phyloP scores from a whole-genome alignment of 2,329 filamentous ascomycete genomes.

The Talaromyces verruculosus region DNA sequence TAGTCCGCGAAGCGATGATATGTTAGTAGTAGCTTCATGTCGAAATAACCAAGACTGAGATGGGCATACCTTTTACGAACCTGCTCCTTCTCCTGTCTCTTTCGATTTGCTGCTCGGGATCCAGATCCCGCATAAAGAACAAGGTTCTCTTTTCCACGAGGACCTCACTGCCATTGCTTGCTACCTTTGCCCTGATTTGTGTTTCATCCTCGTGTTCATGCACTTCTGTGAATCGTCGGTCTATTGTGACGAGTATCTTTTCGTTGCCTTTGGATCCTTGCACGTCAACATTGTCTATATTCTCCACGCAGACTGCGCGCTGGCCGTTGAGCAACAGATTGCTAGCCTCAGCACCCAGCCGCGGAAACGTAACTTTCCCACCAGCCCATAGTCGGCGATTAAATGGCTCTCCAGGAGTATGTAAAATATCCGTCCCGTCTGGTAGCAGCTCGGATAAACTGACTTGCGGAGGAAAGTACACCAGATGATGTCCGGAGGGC shows the following conservation, averaged over 20 bases:
- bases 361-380: slow-evolving; percentile 63
- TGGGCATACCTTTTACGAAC: slow-evolving; percentile 38
- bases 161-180: slow-evolving; percentile 44
- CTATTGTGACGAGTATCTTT: slow-evolving; percentile 62
- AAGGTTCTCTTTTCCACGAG: slow-evolving; percentile 62
- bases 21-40: neutral
- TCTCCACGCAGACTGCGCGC: slow-evolving; percentile 48
- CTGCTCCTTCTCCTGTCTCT: slow-evolving; percentile 29
- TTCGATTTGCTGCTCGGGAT: slow-evolving; percentile 34
- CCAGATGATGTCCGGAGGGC: slow-evolving; percentile 68
- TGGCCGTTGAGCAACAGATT: slow-evolving; percentile 35
- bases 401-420: slow-evolving; percentile 72
- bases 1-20: neutral
- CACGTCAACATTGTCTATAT: slow-evolving; percentile 49
- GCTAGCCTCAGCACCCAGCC: slow-evolving; percentile 20
- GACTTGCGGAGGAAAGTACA: slow-evolving; percentile 78
- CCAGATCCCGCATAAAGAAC: slow-evolving; percentile 61
- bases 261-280: slow-evolving; percentile 54
- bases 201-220: slow-evolving; percentile 37
- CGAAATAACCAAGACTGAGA: slow-evolving; percentile 16
- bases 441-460: slow-evolving; percentile 63
- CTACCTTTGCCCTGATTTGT: slow-evolving; percentile 44
- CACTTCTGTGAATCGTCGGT: slow-evolving; percentile 51
- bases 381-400: slow-evolving; percentile 85
- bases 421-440: slow-evolving; percentile 81